Conservation (phyloP, 495 filamentous ascomycete species). For the Letharia lupina region DNA sequence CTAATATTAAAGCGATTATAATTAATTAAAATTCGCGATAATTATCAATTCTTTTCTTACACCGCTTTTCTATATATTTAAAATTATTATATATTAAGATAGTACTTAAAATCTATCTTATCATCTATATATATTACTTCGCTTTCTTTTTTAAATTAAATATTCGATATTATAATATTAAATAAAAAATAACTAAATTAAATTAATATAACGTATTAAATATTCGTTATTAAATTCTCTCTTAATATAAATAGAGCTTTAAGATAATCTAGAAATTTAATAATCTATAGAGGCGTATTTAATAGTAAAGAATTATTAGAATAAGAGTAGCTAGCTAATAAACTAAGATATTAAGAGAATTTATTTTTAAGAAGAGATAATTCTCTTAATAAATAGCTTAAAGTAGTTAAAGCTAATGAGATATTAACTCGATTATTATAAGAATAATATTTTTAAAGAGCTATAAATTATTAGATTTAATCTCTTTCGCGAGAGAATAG, state of each 20-base stretch:
- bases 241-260: constrained; percentile 2
- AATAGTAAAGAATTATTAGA: constrained; percentile 1
- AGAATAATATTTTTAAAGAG: no score
- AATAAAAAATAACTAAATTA: constrained; percentile 5
- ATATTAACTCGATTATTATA: no score
- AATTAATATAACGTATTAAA: not conserved
- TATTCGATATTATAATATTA: not conserved
- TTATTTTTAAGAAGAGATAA: no score
- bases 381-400: no score
- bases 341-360: no score
- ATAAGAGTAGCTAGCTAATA: not conserved
- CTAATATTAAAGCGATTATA: not conserved
- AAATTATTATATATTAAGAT: constrained; percentile 16
- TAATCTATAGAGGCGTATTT: not conserved
- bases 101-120: not conserved
- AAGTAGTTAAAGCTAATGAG: no score
- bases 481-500: no score
- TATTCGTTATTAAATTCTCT: not conserved
- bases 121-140: not conserved
- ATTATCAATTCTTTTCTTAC: not conserved
- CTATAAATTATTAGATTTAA: no score
- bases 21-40: not conserved
- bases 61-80: constrained; percentile 5
- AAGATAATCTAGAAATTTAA: not conserved
- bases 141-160: not conserved